Evolutionary conservation across 192 early-diverging fungal genomes (phyloP), one percentile per base, ranked within the genome.

Genomic region (Linnemannia schmuckeri): DNA sequence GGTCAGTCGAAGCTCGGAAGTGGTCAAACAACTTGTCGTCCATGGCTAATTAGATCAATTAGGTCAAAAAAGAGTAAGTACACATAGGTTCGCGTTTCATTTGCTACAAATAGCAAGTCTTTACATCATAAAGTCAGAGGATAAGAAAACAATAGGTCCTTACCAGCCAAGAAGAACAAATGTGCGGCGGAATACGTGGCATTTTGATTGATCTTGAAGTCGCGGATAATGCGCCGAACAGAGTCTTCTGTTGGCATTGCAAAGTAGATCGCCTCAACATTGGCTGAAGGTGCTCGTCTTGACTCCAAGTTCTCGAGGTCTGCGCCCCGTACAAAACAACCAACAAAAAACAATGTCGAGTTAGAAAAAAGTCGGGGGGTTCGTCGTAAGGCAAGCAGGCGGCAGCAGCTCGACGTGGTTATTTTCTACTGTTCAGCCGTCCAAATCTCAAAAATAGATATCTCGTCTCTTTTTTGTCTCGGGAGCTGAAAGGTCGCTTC

Each of bases 251-350:
- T 90, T 41, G 93, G 92, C 41, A 91, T 89, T 55, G 94, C 82
- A 79, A 94, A 92, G 76, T 94, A 94, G 33, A 94, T 88, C 4
- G 93, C 93, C 55, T 94, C 93, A 3, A 93, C 87, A 76, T 80
- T 88, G 18, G 92, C 83, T 66, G 93, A 92, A 6, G 93, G 88
- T 12, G 91, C 89, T 55, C 93, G 91, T 37, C 86, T 77, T 70
- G 91, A 90, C 75, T 93, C 93, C 70, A 94, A 76, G 63, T 92
- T 92, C 80, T 94, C 93, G 27, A 94, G 79, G 69, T 87, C 85
- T 87, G 74, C 46, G 42, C 73, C 47, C 46, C 24, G 24, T 54
- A 24, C 35, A n/a, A 18, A 44, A 52, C 10, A 18, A 49, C 10
- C 10, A 74, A 12, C 6, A 44, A n/a, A 7, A 30, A 42, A 27